Evolutionary conservation across 345 rosid genomes (phyloP).

Genomic region (Citrus sp.): DNA sequence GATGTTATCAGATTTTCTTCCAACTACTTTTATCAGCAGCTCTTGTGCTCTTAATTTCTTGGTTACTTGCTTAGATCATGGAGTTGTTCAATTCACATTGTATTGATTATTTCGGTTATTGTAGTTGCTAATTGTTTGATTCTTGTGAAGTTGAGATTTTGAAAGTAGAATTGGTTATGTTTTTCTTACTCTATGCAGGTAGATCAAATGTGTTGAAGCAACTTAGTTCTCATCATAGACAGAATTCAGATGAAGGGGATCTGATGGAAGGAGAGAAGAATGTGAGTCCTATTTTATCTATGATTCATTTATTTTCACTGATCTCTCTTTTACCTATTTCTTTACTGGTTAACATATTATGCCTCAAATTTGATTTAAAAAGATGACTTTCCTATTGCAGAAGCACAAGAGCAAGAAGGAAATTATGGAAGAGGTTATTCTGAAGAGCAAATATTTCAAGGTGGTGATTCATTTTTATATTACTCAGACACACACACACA

Average conservation of each 20-base stretch:
- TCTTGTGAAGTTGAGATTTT: background rate
- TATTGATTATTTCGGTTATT: too few species aligned
- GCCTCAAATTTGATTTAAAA: conserved; percentile 1
- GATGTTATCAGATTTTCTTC: background rate
- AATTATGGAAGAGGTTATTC: conserved; percentile 84
- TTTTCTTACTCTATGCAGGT: conserved; percentile 28
- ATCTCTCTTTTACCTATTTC: background rate
- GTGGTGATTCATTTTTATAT: conserved; percentile 30
- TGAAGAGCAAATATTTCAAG: conserved; percentile 96
- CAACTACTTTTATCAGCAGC: background rate
- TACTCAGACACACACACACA: background rate
- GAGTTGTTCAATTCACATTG: background rate
- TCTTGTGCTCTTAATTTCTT: background rate
- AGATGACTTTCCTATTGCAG: conserved; percentile 37
- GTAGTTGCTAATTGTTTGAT: background rate
- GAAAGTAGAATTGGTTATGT: background rate
- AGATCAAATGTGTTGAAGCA: conserved; percentile 35
- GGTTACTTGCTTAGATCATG: background rate
- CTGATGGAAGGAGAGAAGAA: conserved; percentile 48
- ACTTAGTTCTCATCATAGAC: conserved; percentile 23
- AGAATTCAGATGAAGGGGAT: conserved; percentile 21
- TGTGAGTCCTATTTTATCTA: conserved; percentile 33
- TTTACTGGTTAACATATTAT: background rate
- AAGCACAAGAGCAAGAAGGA: conserved; percentile 83
- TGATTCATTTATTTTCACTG: conserved; percentile 1